Evolutionary conservation across 2,329 filamentous ascomycete genomes (phyloP).

Genomic region (Alternaria arbusti): DNA sequence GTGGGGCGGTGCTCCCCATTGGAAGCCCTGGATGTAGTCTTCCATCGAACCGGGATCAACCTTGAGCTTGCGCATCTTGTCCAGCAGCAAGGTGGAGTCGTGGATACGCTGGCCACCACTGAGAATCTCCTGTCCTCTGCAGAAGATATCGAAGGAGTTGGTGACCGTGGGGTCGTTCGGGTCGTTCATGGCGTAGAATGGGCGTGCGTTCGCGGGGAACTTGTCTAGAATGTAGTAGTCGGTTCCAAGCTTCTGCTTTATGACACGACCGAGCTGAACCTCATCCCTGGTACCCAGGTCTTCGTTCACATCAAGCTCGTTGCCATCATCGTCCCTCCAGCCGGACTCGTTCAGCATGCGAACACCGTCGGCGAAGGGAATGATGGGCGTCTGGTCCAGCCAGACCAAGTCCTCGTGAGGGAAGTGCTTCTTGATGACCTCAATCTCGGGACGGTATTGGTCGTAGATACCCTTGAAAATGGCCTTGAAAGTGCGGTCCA

Average conservation of each 20-base stretch:
- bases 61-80: constrained; percentile 77
- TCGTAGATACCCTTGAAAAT: constrained; percentile 77
- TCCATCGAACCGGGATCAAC: constrained; percentile 84
- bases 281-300: constrained; percentile 87
- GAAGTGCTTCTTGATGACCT: constrained; percentile 81
- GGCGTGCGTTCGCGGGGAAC: constrained; percentile 82
- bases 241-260: constrained; percentile 85
- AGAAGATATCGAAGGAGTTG: constrained; percentile 94
- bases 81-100: constrained; percentile 73
- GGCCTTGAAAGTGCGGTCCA: constrained; percentile 81
- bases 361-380: constrained; percentile 80
- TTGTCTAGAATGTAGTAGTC: constrained; percentile 96
- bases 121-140: constrained; percentile 90
- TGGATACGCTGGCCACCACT: constrained; percentile 94
- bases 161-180: constrained; percentile 74
- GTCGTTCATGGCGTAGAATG: constrained; percentile 91
- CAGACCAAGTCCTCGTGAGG: constrained; percentile 86
- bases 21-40: constrained; percentile 87
- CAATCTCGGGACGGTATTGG: constrained; percentile 73
- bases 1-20: constrained; percentile 86
- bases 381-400: constrained; percentile 82
- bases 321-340: constrained; percentile 78
- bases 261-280: constrained; percentile 80
- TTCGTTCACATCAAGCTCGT: constrained; percentile 72
- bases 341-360: constrained; percentile 80